phyloP scores from a whole-genome alignment of 164 flowering plant species.

The Vitis vinifera region ASM3070453v1 NC_081811.1:29916001-29916500 shows the following conservation, averaged over 20 bases:
- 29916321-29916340: not conserved
- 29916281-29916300: not conserved
- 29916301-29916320: slow-evolving; percentile 1
- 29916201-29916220: not conserved
- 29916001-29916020: slow-evolving; percentile 34
- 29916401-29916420: not conserved
- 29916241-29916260: slow-evolving; percentile 11
- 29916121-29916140: not conserved
- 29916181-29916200: not conserved
- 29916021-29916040: slow-evolving; percentile 38
- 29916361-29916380: not conserved
- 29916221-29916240: not conserved
- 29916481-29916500: not conserved
- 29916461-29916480: slow-evolving; percentile 2
- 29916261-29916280: slow-evolving; percentile 8
- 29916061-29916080: slow-evolving; percentile 23
- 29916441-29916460: not conserved
- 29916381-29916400: not conserved
- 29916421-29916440: slow-evolving; percentile 2
- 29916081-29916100: not conserved
- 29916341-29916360: not conserved
- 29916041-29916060: slow-evolving; percentile 24
- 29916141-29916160: slow-evolving; percentile 1
- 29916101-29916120: not conserved
- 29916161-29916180: not conserved